phyloP scores from a whole-genome alignment of 805 yeast genomes.

The Jamesozyma lodderae region DNA sequence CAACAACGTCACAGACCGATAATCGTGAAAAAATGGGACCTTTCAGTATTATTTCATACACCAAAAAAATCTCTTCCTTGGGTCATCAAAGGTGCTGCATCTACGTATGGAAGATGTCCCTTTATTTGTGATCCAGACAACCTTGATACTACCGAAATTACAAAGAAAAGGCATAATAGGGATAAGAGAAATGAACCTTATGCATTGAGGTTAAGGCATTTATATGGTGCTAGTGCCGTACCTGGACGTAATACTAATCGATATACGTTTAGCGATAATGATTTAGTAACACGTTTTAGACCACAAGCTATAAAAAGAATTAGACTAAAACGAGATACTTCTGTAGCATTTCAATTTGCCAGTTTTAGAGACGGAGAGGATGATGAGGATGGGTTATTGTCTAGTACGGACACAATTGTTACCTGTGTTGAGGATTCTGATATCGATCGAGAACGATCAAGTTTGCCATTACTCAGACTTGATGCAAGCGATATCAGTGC shows the following conservation, averaged over 20 bases:
- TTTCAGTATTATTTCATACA: no score
- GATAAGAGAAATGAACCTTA: conserved; percentile 18
- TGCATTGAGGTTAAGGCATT: conserved; percentile 18
- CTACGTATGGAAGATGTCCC: conserved; percentile 65
- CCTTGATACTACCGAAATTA: conserved; percentile 13
- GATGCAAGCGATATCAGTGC: no score
- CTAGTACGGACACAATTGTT: conserved; percentile 1
- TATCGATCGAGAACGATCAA: neutral
- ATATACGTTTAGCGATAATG: neutral
- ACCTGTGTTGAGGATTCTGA: neutral
- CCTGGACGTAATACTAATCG: conserved; percentile 5
- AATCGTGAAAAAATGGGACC: conserved; percentile 70
- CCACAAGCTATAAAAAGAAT: no score
- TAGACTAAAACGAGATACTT: neutral
- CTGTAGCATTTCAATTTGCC: neutral
- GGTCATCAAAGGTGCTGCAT: conserved; percentile 21
- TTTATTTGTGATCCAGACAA: conserved; percentile 47
- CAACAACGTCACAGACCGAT: conserved; percentile 68
- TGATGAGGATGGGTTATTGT: neutral
- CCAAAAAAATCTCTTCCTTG: conserved; percentile 30
- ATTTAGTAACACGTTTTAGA: no score
- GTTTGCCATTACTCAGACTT: neutral
- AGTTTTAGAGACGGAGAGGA: neutral
- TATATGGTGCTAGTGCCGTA: conserved; percentile 18
- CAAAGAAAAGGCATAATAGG: conserved; percentile 19